A percentile compares a stretch with the other conserved stretches of the same genome.
phyloP scores from a whole-genome alignment of 441 rosid species.

The Omphalea diandra region DNA sequence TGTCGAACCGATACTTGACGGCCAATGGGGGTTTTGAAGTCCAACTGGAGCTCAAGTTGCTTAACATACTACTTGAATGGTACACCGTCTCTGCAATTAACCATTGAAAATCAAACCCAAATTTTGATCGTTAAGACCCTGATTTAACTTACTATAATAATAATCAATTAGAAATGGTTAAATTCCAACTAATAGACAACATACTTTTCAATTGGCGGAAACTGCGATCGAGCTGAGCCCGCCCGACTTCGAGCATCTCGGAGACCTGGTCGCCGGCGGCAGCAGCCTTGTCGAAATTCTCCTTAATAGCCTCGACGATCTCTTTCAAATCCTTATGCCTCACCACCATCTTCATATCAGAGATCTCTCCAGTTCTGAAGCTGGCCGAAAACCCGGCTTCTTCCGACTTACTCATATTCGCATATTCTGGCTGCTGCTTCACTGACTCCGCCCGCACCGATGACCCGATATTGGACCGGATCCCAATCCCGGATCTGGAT shows the following conservation, averaged over 20 bases:
- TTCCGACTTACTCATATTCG: conserved; percentile 33
- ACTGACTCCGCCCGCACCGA: conserved; percentile 39
- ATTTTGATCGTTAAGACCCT: neutral
- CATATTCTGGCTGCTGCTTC: conserved; percentile 37
- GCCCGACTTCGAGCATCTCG: conserved; percentile 73
- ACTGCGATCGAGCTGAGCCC: conserved; percentile 90
- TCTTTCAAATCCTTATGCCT: conserved; percentile 91
- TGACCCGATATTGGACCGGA: conserved; percentile 60
- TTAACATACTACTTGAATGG: conserved; percentile 83
- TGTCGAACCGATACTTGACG: conserved; percentile 75
- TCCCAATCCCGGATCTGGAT: conserved; percentile 66
- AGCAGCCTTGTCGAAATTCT: conserved; percentile 80
- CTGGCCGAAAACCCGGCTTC: conserved; percentile 61
- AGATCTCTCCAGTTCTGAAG: conserved; percentile 47
- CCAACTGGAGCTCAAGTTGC: conserved; percentile 90
- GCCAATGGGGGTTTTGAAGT: conserved; percentile 90
- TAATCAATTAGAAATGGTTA: too few relatives aligned
- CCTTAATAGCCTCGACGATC: conserved; percentile 75
- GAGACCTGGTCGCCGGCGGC: conserved; percentile 74
- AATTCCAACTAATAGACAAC: conserved; percentile 11
- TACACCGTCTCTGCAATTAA: conserved; percentile 70
- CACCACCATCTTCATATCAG: conserved; percentile 74
- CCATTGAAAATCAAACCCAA: neutral
- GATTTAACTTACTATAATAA: neutral
- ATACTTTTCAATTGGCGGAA: conserved; percentile 85